Base-by-base conservation (phyloP, 306 rosid genomes). In the Aeschynomene evenia region DNA sequence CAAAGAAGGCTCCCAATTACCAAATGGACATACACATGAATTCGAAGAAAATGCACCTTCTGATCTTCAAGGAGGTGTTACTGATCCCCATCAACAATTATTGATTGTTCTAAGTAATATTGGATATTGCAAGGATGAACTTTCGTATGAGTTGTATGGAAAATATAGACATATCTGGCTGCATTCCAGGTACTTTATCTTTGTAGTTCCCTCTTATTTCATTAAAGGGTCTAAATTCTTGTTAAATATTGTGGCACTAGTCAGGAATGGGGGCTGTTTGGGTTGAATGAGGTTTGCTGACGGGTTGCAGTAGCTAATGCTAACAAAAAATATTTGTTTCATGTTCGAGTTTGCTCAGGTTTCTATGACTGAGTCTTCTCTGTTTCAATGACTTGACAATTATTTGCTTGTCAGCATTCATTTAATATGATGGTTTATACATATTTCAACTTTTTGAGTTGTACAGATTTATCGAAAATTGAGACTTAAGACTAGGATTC, bases 111-210 rank as follows among this genome's bases (percentile, higher is more conserved):
- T 95, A 68, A 95, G 99, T 85, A 95, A 95, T 79, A 85, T 95
- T 6, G 97, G 99, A 77, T 89, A 84, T 79, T 95, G 99, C 88
- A 95, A 89, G 78, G 97, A 95, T 39, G 97, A 91, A 49, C 99
- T 95, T 77, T 87, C 96, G 46, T 66, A 79, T 66, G 95, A 95
- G 84, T 56, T 95, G 76, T 89, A 91, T 84, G 81, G 81, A 69
- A 95, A 84, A 79, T 95, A 87, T 82, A 86, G 73, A 76, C 92
- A 81, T 62, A 84, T 95, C 68, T 95, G 99, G 99, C 81, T 77
- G 72, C 89, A 83, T 63, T 83, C 96, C 56, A 89, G 97, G 99
- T 95, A 80, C 21, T 54, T 60, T 59, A 51, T 80, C 58, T 1
- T 51, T 64, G 29, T 53, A 53, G 36, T 16, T 16, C 39, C 65